Evolutionary conservation across 208 protist genomes (phyloP), one percentile per base, ranked within the genome.

Genomic region (Crithidia bombi): DNA sequence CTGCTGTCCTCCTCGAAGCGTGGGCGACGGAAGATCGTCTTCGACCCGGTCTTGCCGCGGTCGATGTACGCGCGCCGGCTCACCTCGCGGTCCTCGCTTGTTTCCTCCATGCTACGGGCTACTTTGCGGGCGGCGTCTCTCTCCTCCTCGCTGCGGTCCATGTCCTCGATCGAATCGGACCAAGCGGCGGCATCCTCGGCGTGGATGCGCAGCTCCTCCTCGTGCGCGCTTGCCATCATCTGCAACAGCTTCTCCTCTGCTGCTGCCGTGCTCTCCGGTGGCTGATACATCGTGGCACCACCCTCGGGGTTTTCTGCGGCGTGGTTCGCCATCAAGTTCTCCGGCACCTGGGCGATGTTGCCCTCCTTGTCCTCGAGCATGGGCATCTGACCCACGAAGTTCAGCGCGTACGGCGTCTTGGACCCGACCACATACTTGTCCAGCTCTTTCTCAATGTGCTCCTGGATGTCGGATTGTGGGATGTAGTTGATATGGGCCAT

Each of bases 341-440:
- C 71, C 5, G 86, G 90, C 23, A 93, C 87, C 56, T 92, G 79
- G 10, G 79, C 77, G 50, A 97, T 86, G 74, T 95, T 93, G 33
- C 90, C 90, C 0, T 94, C 89, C 46, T 54, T 39, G 68, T 95
- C 90, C 68, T 97, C 90, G 17, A 97, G 44, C 74, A 97, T 79
- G 3, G 92, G 92, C 82, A 97, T 89, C 66, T 97, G 92, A 9
- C 92, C 92, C 0, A 78, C 92, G 81, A 97, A 97, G 75, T 97
- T 97, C 7, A 97, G 80, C 39, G 86, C 78, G 67, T 95, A 97
- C 55, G 86, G 79, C 55, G 77, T 65, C 64, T 83, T 85, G 23
- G 79, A 85, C 14, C 90, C 89, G 1, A 80, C 83, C 9, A 86
- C 80, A 76, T 97, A 97, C 79, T 94, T 95, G 81, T 97, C 75